Evolutionary conservation across 495 filamentous ascomycete species (phyloP), one percentile per base, ranked within the genome.

Genomic region (Physcia stellaris): DNA sequence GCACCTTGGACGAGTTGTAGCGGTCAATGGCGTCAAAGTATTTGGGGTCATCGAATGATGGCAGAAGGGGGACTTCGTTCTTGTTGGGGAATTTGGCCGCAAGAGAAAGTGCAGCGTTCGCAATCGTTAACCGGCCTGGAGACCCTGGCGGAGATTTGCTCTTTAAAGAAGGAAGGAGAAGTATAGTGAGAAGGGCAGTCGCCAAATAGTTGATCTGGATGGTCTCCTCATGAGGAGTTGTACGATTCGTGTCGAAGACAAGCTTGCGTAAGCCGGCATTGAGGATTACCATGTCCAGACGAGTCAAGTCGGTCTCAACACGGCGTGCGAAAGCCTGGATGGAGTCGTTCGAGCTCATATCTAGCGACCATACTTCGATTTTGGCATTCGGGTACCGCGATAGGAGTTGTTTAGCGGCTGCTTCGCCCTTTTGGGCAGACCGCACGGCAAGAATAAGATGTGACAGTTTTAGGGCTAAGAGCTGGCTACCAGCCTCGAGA

Each of bases 201-300:
- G 62, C 64, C 6, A 74, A 52, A 33, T 51, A 52, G 35, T 59
- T 59, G 24, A 57, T 48, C 31, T 56, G 55, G 6, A 61, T 41
- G 21, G 29, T 51, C 17, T 43, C 35, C 31, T 71, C 68, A 46
- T 75, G 67, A 6, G 64, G 65, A 4, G 68, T 73, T 4, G 26
- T 41, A 0, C 45, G 28, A 11, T 50, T 50, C 0, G 34, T 46
- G 4, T 47, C 39, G n/a, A n/a, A n/a, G 6, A 42, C 46, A 2
- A 54, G 13, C 13, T 54, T 54, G 13, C 23, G 22, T 6, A 67
- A 4, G 4, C 69, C 73, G 6, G 69, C 69, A 46, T 77, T 77
- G 31, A 74, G 61, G 18, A 75, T 57, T 11, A 54, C 63, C 6
- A 69, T 58, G 41, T 77, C 66, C 2, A 77, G 40, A 0, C 64